Percentiles rank a stretch among this genome's conserved stretches.
Evolutionary conservation across 164 flowering plant genomes (phyloP).

Genomic region (Echeveria elegans): DNA sequence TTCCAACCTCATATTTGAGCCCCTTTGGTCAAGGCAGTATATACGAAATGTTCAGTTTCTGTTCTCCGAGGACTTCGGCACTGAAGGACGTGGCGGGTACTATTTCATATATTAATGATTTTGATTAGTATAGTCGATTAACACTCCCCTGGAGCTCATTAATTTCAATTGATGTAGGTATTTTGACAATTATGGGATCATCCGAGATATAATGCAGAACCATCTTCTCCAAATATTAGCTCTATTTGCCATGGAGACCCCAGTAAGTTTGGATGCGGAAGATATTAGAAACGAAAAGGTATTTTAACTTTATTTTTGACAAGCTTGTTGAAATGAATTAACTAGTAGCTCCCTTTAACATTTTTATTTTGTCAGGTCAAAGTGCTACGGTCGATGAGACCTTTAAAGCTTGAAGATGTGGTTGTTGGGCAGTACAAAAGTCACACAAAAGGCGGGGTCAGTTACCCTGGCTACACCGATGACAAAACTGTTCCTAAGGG

Average conservation of each 20-base stretch:
- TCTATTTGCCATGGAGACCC: slow-evolving; percentile 91
- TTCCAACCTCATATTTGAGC: slow-evolving; percentile 23
- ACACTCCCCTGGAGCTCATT: background rate
- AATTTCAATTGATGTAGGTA: slow-evolving; percentile 32
- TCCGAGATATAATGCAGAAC: slow-evolving; percentile 88
- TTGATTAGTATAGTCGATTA: background rate
- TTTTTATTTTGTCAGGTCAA: slow-evolving; percentile 47
- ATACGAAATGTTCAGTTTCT: slow-evolving; percentile 21
- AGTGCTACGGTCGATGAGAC: slow-evolving; percentile 88
- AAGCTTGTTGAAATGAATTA: too few species aligned
- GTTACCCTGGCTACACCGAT: slow-evolving; percentile 80
- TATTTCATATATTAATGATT: background rate
- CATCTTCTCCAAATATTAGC: slow-evolving; percentile 85
- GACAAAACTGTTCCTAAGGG: slow-evolving; percentile 75
- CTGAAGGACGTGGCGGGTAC: slow-evolving; percentile 40
- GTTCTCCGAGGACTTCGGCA: slow-evolving; percentile 21
- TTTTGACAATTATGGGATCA: slow-evolving; percentile 73
- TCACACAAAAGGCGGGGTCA: slow-evolving; percentile 62
- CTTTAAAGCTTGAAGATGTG: slow-evolving; percentile 59
- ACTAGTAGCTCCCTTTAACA: too few species aligned
- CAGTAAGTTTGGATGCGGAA: slow-evolving; percentile 86
- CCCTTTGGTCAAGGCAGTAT: slow-evolving; percentile 21
- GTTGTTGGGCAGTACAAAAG: slow-evolving; percentile 85
- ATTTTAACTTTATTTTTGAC: too few species aligned
- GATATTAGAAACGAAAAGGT: slow-evolving; percentile 95